Conservation (phyloP, 768 basidiomycete species). For the Mycena crocata region DNA sequence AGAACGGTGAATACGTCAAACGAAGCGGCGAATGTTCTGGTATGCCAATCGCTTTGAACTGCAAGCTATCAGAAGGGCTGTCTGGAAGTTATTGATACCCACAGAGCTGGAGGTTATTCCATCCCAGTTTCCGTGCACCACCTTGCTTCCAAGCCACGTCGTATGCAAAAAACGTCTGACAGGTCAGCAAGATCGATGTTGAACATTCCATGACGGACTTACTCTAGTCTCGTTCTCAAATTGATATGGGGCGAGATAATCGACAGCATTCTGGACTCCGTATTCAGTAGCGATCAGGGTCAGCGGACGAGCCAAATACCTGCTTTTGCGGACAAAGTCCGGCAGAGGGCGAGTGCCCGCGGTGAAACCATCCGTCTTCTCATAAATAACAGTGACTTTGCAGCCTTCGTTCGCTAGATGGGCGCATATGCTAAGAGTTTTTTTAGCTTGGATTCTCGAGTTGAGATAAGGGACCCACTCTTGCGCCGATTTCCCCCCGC, state of each 20-base stretch:
- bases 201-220: constrained; percentile 34
- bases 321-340: constrained; percentile 67
- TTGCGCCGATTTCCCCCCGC: constrained; percentile 76
- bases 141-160: constrained; percentile 26
- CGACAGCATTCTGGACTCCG: constrained; percentile 54
- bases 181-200: neutral
- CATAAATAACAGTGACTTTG: constrained; percentile 62
- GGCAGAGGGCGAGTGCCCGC: constrained; percentile 15
- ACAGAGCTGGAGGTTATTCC: constrained; percentile 4
- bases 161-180: constrained; percentile 41
- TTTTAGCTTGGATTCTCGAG: neutral
- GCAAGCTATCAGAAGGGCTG: constrained; percentile 11
- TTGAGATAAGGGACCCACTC: constrained; percentile 49
- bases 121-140: constrained; percentile 23
- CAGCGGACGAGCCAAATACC: constrained; percentile 44
- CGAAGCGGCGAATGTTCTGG: constrained; percentile 21
- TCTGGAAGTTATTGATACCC: neutral
- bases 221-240: constrained; percentile 64
- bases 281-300: neutral
- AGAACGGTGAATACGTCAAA: constrained; percentile 47
- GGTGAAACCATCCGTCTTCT: constrained; percentile 40
- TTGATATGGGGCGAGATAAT: constrained; percentile 61
- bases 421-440: constrained; percentile 53
- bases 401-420: constrained; percentile 61
- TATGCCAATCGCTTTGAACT: constrained; percentile 44